Base-by-base conservation (phyloP, 164 flowering plant species). In the Annona squamosa region DNA sequence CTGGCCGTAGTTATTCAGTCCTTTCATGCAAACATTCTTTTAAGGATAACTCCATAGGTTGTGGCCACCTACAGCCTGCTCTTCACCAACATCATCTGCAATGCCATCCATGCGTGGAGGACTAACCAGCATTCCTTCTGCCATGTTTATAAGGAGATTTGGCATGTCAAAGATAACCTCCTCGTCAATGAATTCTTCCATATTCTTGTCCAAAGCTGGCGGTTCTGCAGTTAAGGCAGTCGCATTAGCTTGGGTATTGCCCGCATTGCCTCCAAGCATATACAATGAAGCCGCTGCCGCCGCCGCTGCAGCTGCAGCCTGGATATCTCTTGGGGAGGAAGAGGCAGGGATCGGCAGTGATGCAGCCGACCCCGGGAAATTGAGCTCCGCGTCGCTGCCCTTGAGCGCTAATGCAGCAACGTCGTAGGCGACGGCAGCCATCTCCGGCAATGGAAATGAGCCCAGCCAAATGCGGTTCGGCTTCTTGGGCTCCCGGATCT, bases 121-220 rank as follows among this genome's bases (percentile, higher is more conserved):
- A 77, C 93, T 89, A 41, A 91, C 80, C 73, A 91, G 84, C 97
- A 91, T 87, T 46, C 92, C 93, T 76, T 91, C 86, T 13, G 97
- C 97, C 97, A 91, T 91, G 68, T 87, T 85, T 48, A 74, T 71
- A 9, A 91, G 77, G 63, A 89, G 72, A 86, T 86, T 88, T 9
- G 97, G 97, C 92, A 91, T 86, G 72, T 89, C 88, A 72, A 89
- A 91, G 64, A 91, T 80, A 81, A 83, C 69, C 56, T 91, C 96
- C 78, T 88, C 93, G 52, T 91, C 97, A 1, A 91, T 73, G 77
- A 85, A 91, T 26, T 80, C 85, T 67, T 65, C 46, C 37, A 26
- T 26, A 52, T 52, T 52, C 59, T 10, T 9, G 46, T 68, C 42
- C 62, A 41, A 26, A 18, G 4, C 68, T 9, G 18, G 46, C 13